Percentiles rank a stretch among this genome's conserved stretches.
phyloP scores from a whole-genome alignment of 176 grass and related monocot species.

The Phoenix roebelenii region DNA sequence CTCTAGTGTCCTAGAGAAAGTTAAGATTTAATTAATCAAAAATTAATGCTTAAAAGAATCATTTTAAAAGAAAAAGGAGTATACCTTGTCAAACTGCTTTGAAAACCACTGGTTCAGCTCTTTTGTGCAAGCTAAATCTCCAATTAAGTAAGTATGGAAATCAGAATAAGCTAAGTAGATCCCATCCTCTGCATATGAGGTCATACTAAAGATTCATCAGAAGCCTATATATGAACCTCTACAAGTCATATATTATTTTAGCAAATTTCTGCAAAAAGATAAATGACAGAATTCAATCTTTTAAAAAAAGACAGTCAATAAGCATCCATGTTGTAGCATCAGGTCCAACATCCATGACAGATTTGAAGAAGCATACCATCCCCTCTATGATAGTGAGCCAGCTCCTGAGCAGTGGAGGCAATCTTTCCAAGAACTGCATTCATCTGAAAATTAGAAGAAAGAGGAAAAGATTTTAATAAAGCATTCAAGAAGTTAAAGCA shows the following conservation, averaged over 20 bases:
- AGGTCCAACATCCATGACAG: slow-evolving; percentile 1
- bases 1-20: too few species aligned
- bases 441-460: slow-evolving; percentile 66
- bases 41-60: too few species aligned
- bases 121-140: slow-evolving; percentile 75
- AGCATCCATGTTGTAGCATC: neutral
- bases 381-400: slow-evolving; percentile 92
- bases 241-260: too few species aligned
- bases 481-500: too few species aligned
- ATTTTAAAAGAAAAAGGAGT: neutral
- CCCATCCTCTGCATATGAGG: slow-evolving; percentile 64
- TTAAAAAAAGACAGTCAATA: too few species aligned
- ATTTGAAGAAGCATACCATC: slow-evolving; percentile 47
- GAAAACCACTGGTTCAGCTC: slow-evolving; percentile 87
- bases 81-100: slow-evolving; percentile 97
- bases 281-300: too few species aligned
- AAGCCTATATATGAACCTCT: too few species aligned
- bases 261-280: too few species aligned
- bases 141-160: slow-evolving; percentile 74
- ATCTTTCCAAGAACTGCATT: slow-evolving; percentile 93
- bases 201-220: slow-evolving; percentile 1
- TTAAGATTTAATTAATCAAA: too few species aligned
- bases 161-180: slow-evolving; percentile 90
- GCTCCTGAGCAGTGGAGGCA: slow-evolving; percentile 76
- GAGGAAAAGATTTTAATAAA: too few species aligned